Evolutionary conservation across 2,329 filamentous ascomycete species (phyloP), one percentile per base, ranked within the genome.

Genomic region (Lachnellula arida): DNA sequence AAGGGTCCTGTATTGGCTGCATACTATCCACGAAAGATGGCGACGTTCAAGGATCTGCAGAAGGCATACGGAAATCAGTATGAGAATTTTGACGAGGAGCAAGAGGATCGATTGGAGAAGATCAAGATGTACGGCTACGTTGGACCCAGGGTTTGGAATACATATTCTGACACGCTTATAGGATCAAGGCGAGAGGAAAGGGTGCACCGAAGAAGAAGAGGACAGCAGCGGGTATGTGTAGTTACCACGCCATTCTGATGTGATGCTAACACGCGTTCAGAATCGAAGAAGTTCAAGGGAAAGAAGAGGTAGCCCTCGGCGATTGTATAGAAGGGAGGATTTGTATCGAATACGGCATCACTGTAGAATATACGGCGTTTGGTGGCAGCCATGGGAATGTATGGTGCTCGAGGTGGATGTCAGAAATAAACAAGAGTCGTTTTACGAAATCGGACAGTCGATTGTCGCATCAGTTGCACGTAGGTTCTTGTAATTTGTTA

Each of bases 131-230:
- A 78, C 60, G 65, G 55, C 35, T n/a, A 15, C 19, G 8, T 19
- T 6, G 35, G 25, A 39, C 7, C 2, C 22, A 4, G n/a, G 12
- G 25, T 19, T 42, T 25, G 25, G 8, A 32, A 43, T 19, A 42
- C 25, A 49, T 5, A 9, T 53, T 19, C 61, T 67, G 55, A 70
- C 40, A 43, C 2, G 70, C 75, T 64, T 59, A 61, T 67, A 90
- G 87, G 66, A 75, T 87, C 66, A 92, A 90, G 72, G 74, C 81
- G 32, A 86, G 91, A 76, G 92, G 91, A 63, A 97, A 97, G 79
- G 87, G 87, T 54, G 83, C 87, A 46, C 91, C 93, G 7, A 88
- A 95, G 82, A 97, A 96, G 83, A 95, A 94, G 80, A 86, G 79
- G 69, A 85, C 79, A n/a, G 56, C 72, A 69, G 72, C 66, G 60